Evolutionary conservation across 2,329 filamentous ascomycete genomes (phyloP).

Genomic region (Colletotrichum simmondsii): DNA sequence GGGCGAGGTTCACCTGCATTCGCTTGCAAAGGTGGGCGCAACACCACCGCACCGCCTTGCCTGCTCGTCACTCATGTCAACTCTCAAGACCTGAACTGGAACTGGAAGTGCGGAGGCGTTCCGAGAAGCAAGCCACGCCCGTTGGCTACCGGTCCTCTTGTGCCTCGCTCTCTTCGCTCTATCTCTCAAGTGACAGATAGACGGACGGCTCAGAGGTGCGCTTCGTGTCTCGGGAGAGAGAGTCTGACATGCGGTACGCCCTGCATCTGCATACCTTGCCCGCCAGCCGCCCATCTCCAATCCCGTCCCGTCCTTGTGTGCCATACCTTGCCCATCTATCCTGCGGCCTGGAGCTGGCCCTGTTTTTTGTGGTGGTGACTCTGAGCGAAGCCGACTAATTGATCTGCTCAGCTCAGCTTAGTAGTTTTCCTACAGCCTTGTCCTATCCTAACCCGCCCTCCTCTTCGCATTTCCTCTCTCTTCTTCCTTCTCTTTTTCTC

Average conservation of each 20-base stretch:
- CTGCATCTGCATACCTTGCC: slow-evolving; percentile 25
- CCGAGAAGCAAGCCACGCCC: not conserved
- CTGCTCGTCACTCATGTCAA: not conserved
- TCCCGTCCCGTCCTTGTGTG: not conserved
- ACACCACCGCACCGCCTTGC: not conserved
- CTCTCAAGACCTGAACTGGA: not conserved
- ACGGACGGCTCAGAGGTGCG: not conserved
- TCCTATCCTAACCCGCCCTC: not conserved
- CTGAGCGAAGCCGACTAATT: slow-evolving; percentile 3
- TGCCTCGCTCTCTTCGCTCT: too few relatives aligned
- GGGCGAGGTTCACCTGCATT: slow-evolving; percentile 1
- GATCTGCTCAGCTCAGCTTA: slow-evolving; percentile 2
- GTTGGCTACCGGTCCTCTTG: not conserved
- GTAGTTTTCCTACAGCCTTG: not conserved
- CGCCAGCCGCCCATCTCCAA: not conserved
- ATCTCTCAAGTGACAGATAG: not conserved
- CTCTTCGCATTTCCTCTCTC: not conserved
- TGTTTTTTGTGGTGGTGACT: slow-evolving; percentile 1
- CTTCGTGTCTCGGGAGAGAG: slow-evolving; percentile 20
- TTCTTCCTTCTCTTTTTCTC: not conserved
- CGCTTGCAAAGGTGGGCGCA: not conserved
- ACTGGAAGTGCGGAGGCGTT: not conserved
- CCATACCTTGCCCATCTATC: not conserved
- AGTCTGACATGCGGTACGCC: slow-evolving; percentile 23
- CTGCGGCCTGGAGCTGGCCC: slow-evolving; percentile 19